Evolutionary conservation across 352 stramenopile species (phyloP).

Genomic region (Pythium apleroticum): DNA sequence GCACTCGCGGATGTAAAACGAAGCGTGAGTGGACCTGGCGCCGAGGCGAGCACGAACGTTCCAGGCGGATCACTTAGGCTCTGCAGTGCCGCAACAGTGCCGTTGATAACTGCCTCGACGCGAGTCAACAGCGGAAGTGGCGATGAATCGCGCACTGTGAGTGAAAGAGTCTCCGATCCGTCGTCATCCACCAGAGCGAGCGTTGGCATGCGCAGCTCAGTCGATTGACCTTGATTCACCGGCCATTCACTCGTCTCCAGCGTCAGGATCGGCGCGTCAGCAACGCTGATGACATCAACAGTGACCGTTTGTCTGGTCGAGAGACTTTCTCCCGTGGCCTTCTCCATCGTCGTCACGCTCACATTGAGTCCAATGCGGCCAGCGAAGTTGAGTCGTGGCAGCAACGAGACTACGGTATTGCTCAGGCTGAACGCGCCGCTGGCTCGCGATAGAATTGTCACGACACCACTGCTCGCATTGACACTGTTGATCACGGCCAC

Average conservation of each 20-base stretch:
- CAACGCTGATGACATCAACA: slow-evolving; percentile 32
- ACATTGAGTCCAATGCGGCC: slow-evolving; percentile 38
- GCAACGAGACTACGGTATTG: slow-evolving; percentile 32
- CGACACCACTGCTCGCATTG: slow-evolving; percentile 9
- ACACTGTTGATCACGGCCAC: slow-evolving; percentile 7
- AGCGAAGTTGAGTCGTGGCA: slow-evolving; percentile 38
- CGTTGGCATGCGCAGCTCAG: slow-evolving; percentile 31
- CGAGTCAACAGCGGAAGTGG: slow-evolving; percentile 4
- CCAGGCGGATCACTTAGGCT: slow-evolving; percentile 20
- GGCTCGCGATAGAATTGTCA: slow-evolving; percentile 27
- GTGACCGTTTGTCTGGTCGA: slow-evolving; percentile 26
- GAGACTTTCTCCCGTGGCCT: slow-evolving; percentile 26
- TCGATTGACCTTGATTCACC: slow-evolving; percentile 37
- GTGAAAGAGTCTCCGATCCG: slow-evolving; percentile 38
- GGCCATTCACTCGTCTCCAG: slow-evolving; percentile 22
- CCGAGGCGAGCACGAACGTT: slow-evolving; percentile 31
- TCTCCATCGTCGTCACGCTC: slow-evolving; percentile 32
- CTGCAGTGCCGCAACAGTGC: slow-evolving; percentile 25
- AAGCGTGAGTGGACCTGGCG: slow-evolving; percentile 26
- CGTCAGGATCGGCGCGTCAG: slow-evolving; percentile 36
- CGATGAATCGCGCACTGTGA: slow-evolving; percentile 29
- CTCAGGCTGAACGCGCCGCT: slow-evolving; percentile 8
- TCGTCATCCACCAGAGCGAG: slow-evolving; percentile 40
- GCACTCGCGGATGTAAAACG: slow-evolving; percentile 27
- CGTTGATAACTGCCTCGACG: slow-evolving; percentile 4